Conservation (phyloP, 768 basidiomycete genomes). For the Sporobolomyces pararoseus region DNA sequence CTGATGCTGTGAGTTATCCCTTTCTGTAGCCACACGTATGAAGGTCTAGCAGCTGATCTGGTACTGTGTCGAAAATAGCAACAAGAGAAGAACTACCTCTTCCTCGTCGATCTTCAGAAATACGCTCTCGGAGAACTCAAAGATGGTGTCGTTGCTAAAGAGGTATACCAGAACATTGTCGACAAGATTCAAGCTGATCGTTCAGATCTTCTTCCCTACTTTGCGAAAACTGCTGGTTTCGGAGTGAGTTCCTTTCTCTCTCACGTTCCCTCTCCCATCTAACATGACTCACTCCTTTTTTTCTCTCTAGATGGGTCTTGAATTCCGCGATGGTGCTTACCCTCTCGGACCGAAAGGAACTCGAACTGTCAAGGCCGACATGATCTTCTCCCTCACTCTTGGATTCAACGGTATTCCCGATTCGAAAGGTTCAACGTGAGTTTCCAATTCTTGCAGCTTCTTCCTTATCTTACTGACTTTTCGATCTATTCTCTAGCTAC, state of each 20-base stretch:
- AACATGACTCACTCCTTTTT: too few relatives aligned
- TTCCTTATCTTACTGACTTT: not conserved
- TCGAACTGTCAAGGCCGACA: conserved; percentile 66
- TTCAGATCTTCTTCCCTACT: conserved; percentile 74
- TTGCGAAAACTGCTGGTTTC: conserved; percentile 86
- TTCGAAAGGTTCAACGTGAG: conserved; percentile 65
- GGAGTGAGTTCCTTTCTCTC: conserved; percentile 57
- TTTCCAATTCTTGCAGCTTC: not conserved
- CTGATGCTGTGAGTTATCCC: conserved; percentile 62
- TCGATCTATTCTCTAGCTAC: conserved; percentile 57
- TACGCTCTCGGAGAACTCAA: conserved; percentile 72
- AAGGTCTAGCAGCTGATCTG: not conserved
- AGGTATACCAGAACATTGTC: conserved; percentile 74
- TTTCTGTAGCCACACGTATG: too few relatives aligned
- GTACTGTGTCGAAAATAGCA: conserved; percentile 55
- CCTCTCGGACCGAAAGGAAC: conserved; percentile 75
- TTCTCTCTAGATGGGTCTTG: conserved; percentile 73
- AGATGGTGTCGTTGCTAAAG: conserved; percentile 69
- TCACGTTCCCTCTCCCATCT: too few relatives aligned
- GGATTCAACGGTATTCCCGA: conserved; percentile 81
- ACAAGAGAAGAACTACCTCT: conserved; percentile 81
- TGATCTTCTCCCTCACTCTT: conserved; percentile 78
- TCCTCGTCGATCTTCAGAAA: conserved; percentile 70
- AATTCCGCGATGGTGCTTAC: conserved; percentile 86
- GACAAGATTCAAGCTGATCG: conserved; percentile 69